Evolutionary conservation across 1,139 yeast genomes (phyloP), one percentile per base, ranked within the genome.

Genomic region (Scheffersomyces lignicola): DNA sequence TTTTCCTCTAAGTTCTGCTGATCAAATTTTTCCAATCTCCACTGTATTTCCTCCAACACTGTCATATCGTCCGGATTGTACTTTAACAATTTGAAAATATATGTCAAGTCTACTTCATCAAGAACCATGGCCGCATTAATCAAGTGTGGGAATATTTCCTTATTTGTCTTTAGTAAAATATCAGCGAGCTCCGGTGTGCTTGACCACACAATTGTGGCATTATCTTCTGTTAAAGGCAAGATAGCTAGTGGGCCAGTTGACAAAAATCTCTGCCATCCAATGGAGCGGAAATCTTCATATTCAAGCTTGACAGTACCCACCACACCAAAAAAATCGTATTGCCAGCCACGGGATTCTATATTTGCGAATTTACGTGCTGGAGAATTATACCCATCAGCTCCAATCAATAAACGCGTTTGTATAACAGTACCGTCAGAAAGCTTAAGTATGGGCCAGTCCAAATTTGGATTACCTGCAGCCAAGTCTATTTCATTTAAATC

Each of bases 331-430:
- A 89, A 75, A 47, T 83, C 71, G 58, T 92, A 92, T 38, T 76
- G 78, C 98, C 98, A 94, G 6, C 98, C 98, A 33, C 96, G 73
- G 5, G 95, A 79, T 52, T 81, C 81, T 38, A 94, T 88, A 2
- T 78, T 80, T 0, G 97, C 84, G 54, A 76, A 90, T 44, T 76
- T 71, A 31, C 97, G 74, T 3, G 86, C 98, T 0, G 97, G 97
- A 0, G 97, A 89, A 58, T 90, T 88, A 56, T 81, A 88, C 0
- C 99, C 99, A 57, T 92, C 98, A 14, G 97, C 96, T 7, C 99
- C 99, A 10, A 90, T 79, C 24, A 92, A 68, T 16, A 92, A 67
- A 40, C 97, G 69, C 0, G 97, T 76, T 48, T 77, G 77, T 33
- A 83, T 65, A 11, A 55, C 48, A 11, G 75, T 73, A 1, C 96